These are phyloP conservation scores for Prunus persica DNA, from an alignment of 306 rosid species.

Conservation along the genomic window Prunus_persica_NCBIv2 NC_034010.1:29477501-29478000, in stretches of 20 bases:
- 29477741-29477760: neutral
- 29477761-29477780: neutral
- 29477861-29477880: no score
- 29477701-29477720: conserved; percentile 50
- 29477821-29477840: neutral
- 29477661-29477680: conserved; percentile 72
- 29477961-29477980: no score
- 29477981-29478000: no score
- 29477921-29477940: no score
- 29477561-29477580: conserved; percentile 42
- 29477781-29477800: neutral
- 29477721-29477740: neutral
- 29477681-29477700: conserved; percentile 72
- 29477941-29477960: no score
- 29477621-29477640: conserved; percentile 60
- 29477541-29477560: conserved; percentile 41
- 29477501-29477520: conserved; percentile 51
- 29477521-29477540: conserved; percentile 55
- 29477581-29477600: conserved; percentile 70
- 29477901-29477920: no score
- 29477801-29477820: neutral
- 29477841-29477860: neutral
- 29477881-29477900: no score
- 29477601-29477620: conserved; percentile 55
- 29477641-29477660: conserved; percentile 71